phyloP scores from a whole-genome alignment of 2,329 filamentous ascomycete species.

The Metarhizium guizhouense region DNA sequence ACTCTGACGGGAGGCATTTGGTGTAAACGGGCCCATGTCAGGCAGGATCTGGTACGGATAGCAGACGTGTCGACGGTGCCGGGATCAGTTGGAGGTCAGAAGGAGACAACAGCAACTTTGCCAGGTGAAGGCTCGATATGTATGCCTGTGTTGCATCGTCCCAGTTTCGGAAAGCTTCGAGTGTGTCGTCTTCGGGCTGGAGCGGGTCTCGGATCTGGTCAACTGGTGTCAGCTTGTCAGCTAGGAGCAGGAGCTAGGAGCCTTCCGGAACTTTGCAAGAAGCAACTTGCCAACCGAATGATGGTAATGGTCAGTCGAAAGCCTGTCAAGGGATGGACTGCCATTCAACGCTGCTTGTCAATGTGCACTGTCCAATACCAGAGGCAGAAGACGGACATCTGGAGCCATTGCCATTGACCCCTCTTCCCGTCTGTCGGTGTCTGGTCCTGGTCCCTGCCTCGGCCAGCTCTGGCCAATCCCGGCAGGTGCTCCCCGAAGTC shows the following conservation, averaged over 20 bases:
- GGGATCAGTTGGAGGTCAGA: background rate
- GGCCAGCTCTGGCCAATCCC: background rate
- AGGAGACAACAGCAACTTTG: background rate
- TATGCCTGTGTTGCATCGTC: background rate
- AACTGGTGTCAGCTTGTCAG: background rate
- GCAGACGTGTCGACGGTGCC: background rate
- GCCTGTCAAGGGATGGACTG: background rate
- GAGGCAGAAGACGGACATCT: too few species aligned
- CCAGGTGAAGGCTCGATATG: background rate
- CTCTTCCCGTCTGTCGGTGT: background rate
- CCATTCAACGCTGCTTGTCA: background rate
- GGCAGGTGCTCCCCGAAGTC: background rate
- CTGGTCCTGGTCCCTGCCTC: background rate
- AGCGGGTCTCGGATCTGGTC: constrained; percentile 1
- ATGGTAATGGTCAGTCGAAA: background rate
- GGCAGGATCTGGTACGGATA: background rate
- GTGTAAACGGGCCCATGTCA: too few species aligned
- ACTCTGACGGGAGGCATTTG: too few species aligned
- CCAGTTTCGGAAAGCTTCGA: background rate
- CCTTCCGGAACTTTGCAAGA: background rate
- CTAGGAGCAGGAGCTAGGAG: background rate
- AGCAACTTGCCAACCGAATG: background rate
- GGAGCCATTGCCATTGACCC: background rate
- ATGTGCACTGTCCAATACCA: background rate
- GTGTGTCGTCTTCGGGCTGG: background rate